Evolutionary conservation across 495 filamentous ascomycete species (phyloP).

Genomic region (Evernia prunastri): DNA sequence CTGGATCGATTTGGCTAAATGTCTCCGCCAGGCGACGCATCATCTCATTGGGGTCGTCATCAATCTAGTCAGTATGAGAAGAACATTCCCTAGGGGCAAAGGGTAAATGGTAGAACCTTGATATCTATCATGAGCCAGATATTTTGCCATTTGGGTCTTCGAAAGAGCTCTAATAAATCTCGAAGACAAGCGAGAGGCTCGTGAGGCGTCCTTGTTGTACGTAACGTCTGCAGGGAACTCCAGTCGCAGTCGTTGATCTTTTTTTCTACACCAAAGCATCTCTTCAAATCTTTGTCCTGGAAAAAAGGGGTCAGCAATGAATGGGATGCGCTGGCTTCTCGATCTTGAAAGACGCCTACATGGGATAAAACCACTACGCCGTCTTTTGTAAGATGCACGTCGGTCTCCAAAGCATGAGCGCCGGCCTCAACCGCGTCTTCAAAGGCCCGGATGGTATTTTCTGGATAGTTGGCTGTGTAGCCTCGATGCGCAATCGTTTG

Average conservation of each 20-base stretch:
- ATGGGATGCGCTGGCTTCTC: background rate
- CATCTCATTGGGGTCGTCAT: background rate
- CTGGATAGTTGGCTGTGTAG: background rate
- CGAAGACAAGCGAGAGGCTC: slow-evolving; percentile 9
- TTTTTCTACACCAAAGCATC: background rate
- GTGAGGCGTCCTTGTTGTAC: background rate
- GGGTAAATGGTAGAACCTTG: background rate
- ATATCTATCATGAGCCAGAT: background rate
- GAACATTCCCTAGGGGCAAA: background rate
- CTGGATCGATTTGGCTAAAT: background rate
- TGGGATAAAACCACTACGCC: background rate
- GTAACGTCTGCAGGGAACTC: background rate
- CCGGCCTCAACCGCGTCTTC: background rate
- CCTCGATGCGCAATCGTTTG: background rate
- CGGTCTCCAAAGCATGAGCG: background rate
- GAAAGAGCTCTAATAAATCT: slow-evolving; percentile 5
- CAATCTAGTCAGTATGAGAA: background rate
- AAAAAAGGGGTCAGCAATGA: background rate
- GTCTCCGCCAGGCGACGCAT: background rate
- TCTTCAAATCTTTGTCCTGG: background rate
- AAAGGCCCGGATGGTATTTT: background rate
- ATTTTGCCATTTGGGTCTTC: slow-evolving; percentile 9
- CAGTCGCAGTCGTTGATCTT: background rate
- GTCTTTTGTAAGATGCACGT: background rate
- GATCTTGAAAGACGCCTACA: background rate